Percentiles rank a stretch among this genome's conserved stretches.
Conservation (phyloP, 768 basidiomycete genomes). For the Trametes cingulata region DNA sequence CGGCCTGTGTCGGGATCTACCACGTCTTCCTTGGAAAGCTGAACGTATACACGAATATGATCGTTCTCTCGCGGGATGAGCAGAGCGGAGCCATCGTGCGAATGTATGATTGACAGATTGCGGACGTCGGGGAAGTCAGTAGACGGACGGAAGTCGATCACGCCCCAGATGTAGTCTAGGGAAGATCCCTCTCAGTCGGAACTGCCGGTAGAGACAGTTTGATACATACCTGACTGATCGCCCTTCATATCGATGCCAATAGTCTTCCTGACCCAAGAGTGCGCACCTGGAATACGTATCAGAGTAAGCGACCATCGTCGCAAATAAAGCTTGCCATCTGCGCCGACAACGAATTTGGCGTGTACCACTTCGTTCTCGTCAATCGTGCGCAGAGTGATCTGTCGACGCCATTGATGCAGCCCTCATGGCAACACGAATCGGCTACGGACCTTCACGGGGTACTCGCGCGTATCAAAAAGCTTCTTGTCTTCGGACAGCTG, state of each 20-base stretch:
- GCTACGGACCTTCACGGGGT: constrained; percentile 35
- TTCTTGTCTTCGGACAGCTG: background rate
- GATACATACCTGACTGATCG: constrained; percentile 58
- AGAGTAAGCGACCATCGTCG: background rate
- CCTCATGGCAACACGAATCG: background rate
- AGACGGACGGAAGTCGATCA: constrained; percentile 56
- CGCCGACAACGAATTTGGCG: constrained; percentile 75
- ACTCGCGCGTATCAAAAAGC: constrained; percentile 34
- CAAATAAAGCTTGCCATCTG: constrained; percentile 55
- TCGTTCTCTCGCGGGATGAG: constrained; percentile 53
- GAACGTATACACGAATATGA: constrained; percentile 52
- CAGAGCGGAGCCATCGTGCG: constrained; percentile 50
- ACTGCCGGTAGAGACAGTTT: background rate
- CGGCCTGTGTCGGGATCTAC: constrained; percentile 40
- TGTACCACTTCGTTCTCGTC: constrained; percentile 56
- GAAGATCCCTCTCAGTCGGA: background rate
- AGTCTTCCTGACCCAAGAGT: constrained; percentile 78
- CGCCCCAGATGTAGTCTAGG: constrained; percentile 78
- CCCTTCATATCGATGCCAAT: constrained; percentile 74
- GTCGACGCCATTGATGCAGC: background rate
- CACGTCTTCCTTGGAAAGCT: constrained; percentile 43
- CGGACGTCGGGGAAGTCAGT: constrained; percentile 59
- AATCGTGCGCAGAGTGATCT: constrained; percentile 44
- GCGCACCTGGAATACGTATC: constrained; percentile 51
- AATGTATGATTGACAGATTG: constrained; percentile 50